These are phyloP conservation scores for Earliella scabrosa DNA, from an alignment of 1,284 basidiomycete genomes.

Conservation along the genomic window DNA sequence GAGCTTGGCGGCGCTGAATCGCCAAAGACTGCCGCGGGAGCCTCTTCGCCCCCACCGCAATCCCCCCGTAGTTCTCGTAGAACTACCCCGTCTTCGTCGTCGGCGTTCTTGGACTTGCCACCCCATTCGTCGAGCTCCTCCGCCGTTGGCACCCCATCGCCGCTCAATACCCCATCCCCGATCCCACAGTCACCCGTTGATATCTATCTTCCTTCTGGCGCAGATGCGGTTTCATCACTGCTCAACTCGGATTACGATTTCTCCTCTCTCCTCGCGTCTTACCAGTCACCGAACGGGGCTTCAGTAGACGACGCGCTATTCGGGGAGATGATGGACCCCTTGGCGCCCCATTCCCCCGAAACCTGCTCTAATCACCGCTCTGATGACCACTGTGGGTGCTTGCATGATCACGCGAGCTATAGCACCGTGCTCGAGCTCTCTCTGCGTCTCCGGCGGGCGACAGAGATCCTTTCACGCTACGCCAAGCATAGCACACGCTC, in stretches of 20 bases:
- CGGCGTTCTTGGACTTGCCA: constrained; percentile 5
- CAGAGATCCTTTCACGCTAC: constrained; percentile 55
- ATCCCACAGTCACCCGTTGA: constrained; percentile 21
- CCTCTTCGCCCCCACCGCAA: constrained; percentile 11
- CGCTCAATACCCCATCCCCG: constrained; percentile 21
- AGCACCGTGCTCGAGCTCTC: constrained; percentile 64
- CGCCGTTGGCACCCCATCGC: constrained; percentile 21
- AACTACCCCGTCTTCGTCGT: constrained; percentile 8
- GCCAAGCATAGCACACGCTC: constrained; percentile 50
- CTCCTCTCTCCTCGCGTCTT: constrained; percentile 29
- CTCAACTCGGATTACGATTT: constrained; percentile 30
- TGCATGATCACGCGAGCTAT: constrained; percentile 56
- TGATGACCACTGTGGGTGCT: constrained; percentile 58
- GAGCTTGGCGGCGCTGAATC: not conserved
- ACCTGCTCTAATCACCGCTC: constrained; percentile 9
- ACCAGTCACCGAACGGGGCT: constrained; percentile 18
- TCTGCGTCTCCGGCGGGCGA: constrained; percentile 59
- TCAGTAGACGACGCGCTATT: constrained; percentile 27
- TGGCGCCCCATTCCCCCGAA: constrained; percentile 25
- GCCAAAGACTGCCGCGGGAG: not conserved
- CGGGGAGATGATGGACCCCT: constrained; percentile 30
- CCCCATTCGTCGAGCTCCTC: constrained; percentile 18
- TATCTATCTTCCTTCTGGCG: constrained; percentile 5
- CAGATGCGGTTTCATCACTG: constrained; percentile 15
- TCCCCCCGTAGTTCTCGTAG: constrained; percentile 1